These are phyloP conservation scores for Guillardia theta DNA, from an alignment of 78 protist species.

Conservation along the genomic window DNA sequence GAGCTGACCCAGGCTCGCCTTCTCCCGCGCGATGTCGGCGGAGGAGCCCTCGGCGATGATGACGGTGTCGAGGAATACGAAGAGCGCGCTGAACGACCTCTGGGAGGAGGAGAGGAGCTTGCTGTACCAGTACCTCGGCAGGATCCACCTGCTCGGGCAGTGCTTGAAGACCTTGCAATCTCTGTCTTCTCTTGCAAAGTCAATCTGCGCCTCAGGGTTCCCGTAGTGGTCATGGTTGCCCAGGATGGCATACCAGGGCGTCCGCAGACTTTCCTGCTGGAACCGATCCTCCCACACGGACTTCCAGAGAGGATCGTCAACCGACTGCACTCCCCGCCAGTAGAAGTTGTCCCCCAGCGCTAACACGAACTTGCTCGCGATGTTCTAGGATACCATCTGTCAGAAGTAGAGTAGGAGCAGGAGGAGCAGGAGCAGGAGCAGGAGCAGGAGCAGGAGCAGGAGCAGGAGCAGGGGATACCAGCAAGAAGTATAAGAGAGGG, in stretches of 20 bases:
- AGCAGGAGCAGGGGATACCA: too few relatives aligned
- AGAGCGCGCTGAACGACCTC: not conserved
- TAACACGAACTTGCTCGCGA: constrained; percentile 1
- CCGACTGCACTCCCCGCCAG: not conserved
- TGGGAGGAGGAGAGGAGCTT: not conserved
- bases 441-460: too few relatives aligned
- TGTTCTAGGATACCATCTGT: too few relatives aligned
- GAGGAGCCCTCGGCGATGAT: not conserved
- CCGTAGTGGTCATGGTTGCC: constrained; percentile 39
- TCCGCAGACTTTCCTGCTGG: not conserved
- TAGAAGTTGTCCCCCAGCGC: constrained; percentile 42
- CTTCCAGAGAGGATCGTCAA: not conserved
- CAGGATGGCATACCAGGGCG: not conserved
- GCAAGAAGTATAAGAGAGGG: too few relatives aligned
- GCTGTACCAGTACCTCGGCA: constrained; percentile 1
- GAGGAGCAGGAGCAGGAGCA: too few relatives aligned
- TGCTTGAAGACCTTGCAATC: constrained; percentile 7
- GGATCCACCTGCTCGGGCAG: not conserved
- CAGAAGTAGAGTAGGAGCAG: too few relatives aligned
- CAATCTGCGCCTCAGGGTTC: constrained; percentile 5
- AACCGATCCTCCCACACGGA: not conserved
- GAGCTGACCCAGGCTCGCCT: not conserved
- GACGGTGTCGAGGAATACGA: not conserved
- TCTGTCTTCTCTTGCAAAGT: not conserved
- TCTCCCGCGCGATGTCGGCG: not conserved